phyloP scores from a whole-genome alignment of 345 rosid genomes.

The Eucalyptus caleyi region DNA sequence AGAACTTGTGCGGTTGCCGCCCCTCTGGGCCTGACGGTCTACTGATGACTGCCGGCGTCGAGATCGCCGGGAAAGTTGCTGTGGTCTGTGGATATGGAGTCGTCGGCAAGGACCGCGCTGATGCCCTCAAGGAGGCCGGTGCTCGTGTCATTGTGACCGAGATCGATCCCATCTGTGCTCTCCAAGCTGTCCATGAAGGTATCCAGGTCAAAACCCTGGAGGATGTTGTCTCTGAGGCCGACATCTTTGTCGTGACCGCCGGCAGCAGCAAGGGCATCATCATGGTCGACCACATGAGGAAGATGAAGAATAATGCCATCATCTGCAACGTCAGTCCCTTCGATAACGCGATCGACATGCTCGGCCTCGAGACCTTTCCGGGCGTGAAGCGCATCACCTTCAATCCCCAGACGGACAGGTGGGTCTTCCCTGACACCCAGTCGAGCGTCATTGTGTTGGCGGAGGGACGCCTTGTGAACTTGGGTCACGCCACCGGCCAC shows the following conservation, averaged over 20 bases:
- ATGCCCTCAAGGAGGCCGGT: not conserved
- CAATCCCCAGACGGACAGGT: no score
- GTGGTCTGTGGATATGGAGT: not conserved
- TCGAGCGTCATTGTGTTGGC: no score
- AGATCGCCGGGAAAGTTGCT: not conserved
- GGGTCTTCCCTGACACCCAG: no score
- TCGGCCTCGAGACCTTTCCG: rapidly evolving
- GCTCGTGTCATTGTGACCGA: not conserved
- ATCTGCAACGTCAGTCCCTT: no score
- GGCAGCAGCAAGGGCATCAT: no score
- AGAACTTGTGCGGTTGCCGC: not conserved
- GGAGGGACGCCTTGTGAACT: no score
- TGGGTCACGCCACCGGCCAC: no score
- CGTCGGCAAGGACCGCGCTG: not conserved
- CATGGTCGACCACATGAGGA: no score
- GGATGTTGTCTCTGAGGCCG: not conserved
- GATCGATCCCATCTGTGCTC: not conserved
- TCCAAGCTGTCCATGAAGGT: not conserved
- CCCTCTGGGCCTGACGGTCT: not conserved
- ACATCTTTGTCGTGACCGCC: no score
- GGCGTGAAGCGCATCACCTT: no score
- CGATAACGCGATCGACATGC: no score
- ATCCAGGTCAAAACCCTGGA: not conserved
- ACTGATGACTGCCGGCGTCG: rapidly evolving
- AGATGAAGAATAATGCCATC: no score